Percentiles rank a stretch among this genome's conserved stretches.
These are phyloP conservation scores for Cryptosporidium xiaoi DNA, from an alignment of 169 alveolate species.

Conservation along the genomic window DNA sequence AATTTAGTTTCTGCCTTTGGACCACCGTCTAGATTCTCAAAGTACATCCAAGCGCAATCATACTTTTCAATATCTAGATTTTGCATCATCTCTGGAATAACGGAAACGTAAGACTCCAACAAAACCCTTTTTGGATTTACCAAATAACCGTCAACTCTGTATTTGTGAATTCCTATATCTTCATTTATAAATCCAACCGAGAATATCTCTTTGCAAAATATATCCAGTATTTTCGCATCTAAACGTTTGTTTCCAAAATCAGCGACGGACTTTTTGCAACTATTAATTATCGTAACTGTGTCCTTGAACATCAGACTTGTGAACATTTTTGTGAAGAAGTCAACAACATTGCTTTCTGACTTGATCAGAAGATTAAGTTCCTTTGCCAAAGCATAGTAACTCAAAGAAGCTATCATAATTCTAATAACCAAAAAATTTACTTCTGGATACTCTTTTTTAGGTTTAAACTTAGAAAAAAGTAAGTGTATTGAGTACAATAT, in stretches of 20 bases:
- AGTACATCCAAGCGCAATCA: constrained; percentile 21
- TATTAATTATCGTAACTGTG: not conserved
- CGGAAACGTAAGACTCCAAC: not conserved
- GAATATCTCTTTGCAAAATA: constrained; percentile 45
- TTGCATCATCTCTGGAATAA: constrained; percentile 10
- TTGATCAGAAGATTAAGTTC: not conserved
- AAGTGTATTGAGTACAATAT: not conserved
- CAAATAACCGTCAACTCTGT: not conserved
- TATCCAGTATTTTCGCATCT: not conserved
- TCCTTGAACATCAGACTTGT: constrained; percentile 13
- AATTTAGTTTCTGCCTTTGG: too few species aligned
- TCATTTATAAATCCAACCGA: constrained; percentile 44
- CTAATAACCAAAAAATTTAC: constrained; percentile 14
- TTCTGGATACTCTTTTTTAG: constrained; percentile 13
- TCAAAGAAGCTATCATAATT: constrained; percentile 16
- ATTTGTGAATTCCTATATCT: not conserved
- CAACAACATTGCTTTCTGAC: constrained; percentile 2
- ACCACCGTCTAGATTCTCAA: too few species aligned
- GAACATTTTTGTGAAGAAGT: constrained; percentile 9
- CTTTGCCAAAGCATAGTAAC: constrained; percentile 22
- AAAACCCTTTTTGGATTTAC: constrained; percentile 24
- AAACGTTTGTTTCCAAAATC: not conserved
- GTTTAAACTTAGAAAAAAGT: constrained; percentile 3
- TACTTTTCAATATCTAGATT: not conserved
- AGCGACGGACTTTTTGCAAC: not conserved